These are phyloP conservation scores for Botrytis medusae DNA, from an alignment of 2,329 filamentous ascomycete species.

Conservation along the genomic window DNA sequence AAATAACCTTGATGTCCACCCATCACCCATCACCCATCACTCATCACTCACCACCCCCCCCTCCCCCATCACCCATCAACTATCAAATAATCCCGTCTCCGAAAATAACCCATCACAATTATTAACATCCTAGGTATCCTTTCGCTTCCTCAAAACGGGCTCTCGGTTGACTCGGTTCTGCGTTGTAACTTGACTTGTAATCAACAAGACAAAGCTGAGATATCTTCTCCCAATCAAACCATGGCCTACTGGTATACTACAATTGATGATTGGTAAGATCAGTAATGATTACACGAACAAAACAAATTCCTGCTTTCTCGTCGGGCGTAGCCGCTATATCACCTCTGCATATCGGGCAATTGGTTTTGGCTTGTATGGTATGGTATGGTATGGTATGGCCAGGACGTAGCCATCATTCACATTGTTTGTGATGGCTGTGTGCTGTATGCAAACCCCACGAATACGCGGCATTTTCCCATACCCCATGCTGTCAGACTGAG, in stretches of 20 bases:
- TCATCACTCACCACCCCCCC: not conserved
- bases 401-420: not conserved
- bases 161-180: not conserved
- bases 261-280: slow-evolving; percentile 1
- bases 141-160: slow-evolving; percentile 15
- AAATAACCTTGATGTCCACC: slow-evolving; percentile 19
- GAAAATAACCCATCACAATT: not conserved
- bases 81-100: not conserved
- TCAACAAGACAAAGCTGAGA: slow-evolving; percentile 7
- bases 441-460: slow-evolving; percentile 17
- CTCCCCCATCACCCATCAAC: not conserved
- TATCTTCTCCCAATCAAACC: not conserved
- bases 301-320: slow-evolving; percentile 7
- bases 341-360: slow-evolving; percentile 18
- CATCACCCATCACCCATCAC: not conserved
- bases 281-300: not conserved
- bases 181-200: slow-evolving; percentile 16
- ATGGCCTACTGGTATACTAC: not conserved
- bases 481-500: slow-evolving; percentile 12
- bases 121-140: not conserved
- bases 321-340: slow-evolving; percentile 13
- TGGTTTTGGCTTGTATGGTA: not conserved
- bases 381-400: not conserved
- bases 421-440: slow-evolving; percentile 1
- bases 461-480: slow-evolving; percentile 14